Evolutionary conservation across 345 rosid species (phyloP), one percentile per base, ranked within the genome.

Genomic region (Crucihimalaya himalaica): DNA sequence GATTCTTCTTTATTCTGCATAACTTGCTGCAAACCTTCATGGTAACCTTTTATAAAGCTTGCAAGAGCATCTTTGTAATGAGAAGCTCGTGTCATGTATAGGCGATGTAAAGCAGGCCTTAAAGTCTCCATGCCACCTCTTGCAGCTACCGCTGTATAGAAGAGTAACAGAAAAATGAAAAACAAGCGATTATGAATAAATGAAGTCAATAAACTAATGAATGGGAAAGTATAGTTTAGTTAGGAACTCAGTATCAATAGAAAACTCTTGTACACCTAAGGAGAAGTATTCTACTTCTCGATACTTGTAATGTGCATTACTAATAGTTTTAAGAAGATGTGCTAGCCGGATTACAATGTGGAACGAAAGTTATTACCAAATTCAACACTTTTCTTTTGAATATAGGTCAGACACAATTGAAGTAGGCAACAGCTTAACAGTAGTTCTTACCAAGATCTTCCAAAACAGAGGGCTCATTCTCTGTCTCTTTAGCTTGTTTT

Each of bases 61-160:
- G 82, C 53, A 40, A 92, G 88, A 76, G 92, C 96, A 79, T 95
- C 97, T 84, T 83, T 85, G 56, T 85, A 95, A 3, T 92, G 85
- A 66, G 97, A 90, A 61, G 89, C 97, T 75, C 92, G 84, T 15
- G 89, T 92, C 97, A 90, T 87, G 89, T 88, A 92, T 37, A 95
- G 63, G 57, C 90, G 85, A 73, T 92, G 99, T 84, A 87, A 87
- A 57, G 97, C 93, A 66, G 97, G 97, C 80, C 87, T 82, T 64
- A 92, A 66, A 20, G 97, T 89, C 86, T 89, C 96, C 90, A 89
- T 88, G 25, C 97, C 98, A 66, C 99, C 97, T 80, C 86, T 86
- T 34, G 96, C 96, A 81, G 97, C 98, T 68, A 92, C 87, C 63
- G 87, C 98, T 92, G 74, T 73, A 31, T 79, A 59, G 0, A 47